phyloP scores from a whole-genome alignment of 2,329 filamentous ascomycete species.

The Sarocladium kiliense region DNA sequence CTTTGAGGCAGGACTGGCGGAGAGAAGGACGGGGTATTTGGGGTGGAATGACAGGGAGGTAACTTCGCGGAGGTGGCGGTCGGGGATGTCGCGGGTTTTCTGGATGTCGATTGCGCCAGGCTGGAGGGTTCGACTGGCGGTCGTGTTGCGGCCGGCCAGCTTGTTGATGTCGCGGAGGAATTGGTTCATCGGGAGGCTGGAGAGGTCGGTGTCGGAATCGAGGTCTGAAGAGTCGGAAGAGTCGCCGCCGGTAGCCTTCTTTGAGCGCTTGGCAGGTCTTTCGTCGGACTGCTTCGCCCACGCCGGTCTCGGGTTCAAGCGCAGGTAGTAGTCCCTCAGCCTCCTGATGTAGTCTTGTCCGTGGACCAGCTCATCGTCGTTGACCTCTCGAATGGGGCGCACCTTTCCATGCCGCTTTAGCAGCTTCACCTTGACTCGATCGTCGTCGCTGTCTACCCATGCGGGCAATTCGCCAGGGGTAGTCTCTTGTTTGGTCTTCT shows the following conservation, averaged over 20 bases:
- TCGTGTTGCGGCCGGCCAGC: constrained; percentile 49
- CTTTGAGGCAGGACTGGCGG: constrained; percentile 79
- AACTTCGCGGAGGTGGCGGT: constrained; percentile 72
- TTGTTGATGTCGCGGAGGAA: constrained; percentile 71
- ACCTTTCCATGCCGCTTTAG: constrained; percentile 63
- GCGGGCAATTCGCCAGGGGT: constrained; percentile 45
- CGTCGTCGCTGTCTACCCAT: constrained; percentile 97
- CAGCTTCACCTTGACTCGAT: constrained; percentile 77
- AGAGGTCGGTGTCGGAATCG: constrained; percentile 54
- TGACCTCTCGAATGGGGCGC: constrained; percentile 75
- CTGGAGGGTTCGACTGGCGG: constrained; percentile 66
- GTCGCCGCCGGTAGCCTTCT: constrained; percentile 13
- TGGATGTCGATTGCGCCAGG: constrained; percentile 90
- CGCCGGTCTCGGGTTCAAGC: constrained; percentile 53
- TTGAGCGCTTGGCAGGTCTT: constrained; percentile 42
- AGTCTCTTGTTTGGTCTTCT: constrained; percentile 18
- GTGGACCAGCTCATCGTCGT: constrained; percentile 79
- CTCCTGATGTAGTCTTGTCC: constrained; percentile 81
- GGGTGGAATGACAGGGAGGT: constrained; percentile 87
- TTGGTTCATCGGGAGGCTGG: constrained; percentile 70
- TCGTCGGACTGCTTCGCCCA: constrained; percentile 52
- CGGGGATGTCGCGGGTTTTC: constrained; percentile 77
- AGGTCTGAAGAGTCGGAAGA: constrained; percentile 47
- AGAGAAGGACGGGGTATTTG: constrained; percentile 79
- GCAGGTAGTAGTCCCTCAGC: constrained; percentile 70